phyloP scores from a whole-genome alignment of 192 early-diverging fungal genomes.

The Backusella tuberculispora region DNA sequence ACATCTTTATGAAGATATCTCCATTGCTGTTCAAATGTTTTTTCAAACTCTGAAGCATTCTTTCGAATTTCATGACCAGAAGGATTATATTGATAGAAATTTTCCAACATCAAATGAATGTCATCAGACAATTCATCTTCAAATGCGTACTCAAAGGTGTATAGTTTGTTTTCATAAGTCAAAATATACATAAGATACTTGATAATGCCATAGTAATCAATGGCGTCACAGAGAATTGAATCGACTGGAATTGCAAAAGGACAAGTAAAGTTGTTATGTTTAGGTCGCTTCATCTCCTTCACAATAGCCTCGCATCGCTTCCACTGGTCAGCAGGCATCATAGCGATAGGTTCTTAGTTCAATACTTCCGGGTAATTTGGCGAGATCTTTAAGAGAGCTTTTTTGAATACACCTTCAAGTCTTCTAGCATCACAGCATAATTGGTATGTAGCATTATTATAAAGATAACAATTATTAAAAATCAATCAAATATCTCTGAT shows the following conservation, averaged over 20 bases:
- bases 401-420: constrained; percentile 67
- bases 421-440: constrained; percentile 65
- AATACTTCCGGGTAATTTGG: no score
- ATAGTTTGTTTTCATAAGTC: constrained; percentile 69
- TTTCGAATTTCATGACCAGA: constrained; percentile 59
- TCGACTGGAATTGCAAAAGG: constrained; percentile 87
- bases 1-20: constrained; percentile 22
- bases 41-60: constrained; percentile 65
- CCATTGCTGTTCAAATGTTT: constrained; percentile 75
- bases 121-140: constrained; percentile 67
- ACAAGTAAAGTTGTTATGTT: constrained; percentile 21
- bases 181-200: constrained; percentile 80
- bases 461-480: constrained; percentile 77
- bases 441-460: constrained; percentile 72
- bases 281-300: constrained; percentile 32
- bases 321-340: constrained; percentile 27
- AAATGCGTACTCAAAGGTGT: constrained; percentile 62
- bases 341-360: no score
- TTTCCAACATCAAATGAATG: constrained; percentile 68
- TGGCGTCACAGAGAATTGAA: constrained; percentile 74
- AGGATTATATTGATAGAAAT: constrained; percentile 79
- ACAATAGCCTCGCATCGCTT: constrained; percentile 28
- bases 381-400: constrained; percentile 53
- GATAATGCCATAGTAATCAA: constrained; percentile 78
- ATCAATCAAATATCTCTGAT: constrained; percentile 64